Evolutionary conservation across 306 rosid genomes (phyloP).

Genomic region (Prinsepia uniflora): DNA sequence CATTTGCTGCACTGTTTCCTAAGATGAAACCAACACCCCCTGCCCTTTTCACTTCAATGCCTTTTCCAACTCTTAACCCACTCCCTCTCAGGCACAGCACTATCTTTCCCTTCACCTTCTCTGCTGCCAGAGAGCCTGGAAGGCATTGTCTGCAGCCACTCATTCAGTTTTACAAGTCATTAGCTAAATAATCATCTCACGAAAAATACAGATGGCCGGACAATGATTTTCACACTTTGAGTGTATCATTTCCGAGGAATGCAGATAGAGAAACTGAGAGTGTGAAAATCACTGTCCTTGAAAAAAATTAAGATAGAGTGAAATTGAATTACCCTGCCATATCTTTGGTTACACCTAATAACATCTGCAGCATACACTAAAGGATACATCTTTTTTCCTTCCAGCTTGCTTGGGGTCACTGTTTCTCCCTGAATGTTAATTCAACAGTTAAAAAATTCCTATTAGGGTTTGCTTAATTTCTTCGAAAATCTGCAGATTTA

Average conservation of each 20-base stretch:
- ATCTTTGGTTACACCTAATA: constrained; percentile 28
- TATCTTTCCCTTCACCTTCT: constrained; percentile 66
- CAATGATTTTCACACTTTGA: too few species aligned
- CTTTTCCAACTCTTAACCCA: constrained; percentile 52
- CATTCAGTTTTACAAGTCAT: background rate
- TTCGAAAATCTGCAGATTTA: background rate
- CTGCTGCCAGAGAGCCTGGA: constrained; percentile 52
- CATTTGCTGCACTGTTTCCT: constrained; percentile 45
- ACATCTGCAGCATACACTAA: constrained; percentile 60
- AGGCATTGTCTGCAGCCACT: constrained; percentile 57
- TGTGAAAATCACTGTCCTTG: background rate
- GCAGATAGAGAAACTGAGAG: background rate
- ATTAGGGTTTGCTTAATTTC: background rate
- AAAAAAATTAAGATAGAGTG: background rate
- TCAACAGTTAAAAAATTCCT: background rate
- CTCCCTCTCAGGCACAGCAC: constrained; percentile 73
- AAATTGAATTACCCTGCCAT: constrained; percentile 35
- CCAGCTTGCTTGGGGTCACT: constrained; percentile 55
- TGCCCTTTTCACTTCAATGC: constrained; percentile 62
- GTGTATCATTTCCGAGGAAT: background rate
- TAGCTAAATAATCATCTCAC: background rate
- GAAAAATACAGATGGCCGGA: background rate
- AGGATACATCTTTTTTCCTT: constrained; percentile 36
- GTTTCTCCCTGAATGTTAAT: constrained; percentile 56
- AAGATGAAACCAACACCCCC: constrained; percentile 72